These are phyloP conservation scores for Boletus hoseneyae DNA, from an alignment of 1,284 basidiomycete genomes.

Conservation along the genomic window DNA sequence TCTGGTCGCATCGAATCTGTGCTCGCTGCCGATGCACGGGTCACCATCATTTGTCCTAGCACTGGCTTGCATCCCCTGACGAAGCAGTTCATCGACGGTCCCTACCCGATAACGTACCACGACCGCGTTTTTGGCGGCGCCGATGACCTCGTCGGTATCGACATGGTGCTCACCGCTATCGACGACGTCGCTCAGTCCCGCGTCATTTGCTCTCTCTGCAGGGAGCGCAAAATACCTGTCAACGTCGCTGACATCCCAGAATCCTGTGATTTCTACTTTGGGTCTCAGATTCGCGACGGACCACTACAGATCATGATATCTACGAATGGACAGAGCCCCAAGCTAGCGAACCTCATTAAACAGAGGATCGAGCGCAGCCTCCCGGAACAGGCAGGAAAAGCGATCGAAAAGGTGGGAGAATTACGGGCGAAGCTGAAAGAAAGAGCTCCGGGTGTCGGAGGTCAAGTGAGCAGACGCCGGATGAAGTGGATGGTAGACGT, in stretches of 20 bases:
- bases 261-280: constrained; percentile 98
- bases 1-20: constrained; percentile 74
- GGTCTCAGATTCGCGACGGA: constrained; percentile 87
- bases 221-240: constrained; percentile 74
- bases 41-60: constrained; percentile 63
- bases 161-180: constrained; percentile 94
- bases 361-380: constrained; percentile 67
- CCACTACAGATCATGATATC: constrained; percentile 96
- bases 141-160: constrained; percentile 60
- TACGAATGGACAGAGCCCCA: constrained; percentile 92
- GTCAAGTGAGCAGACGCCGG: constrained; percentile 64
- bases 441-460: constrained; percentile 76
- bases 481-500: constrained; percentile 97
- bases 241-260: constrained; percentile 97
- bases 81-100: constrained; percentile 48
- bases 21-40: constrained; percentile 56
- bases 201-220: constrained; percentile 70
- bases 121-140: constrained; percentile 63
- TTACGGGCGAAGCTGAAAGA: constrained; percentile 68
- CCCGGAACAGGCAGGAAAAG: constrained; percentile 71
- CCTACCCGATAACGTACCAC: constrained; percentile 65
- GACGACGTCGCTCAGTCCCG: constrained; percentile 78
- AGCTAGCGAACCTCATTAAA: constrained; percentile 84
- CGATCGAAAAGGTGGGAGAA: constrained; percentile 78
- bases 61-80: constrained; percentile 61